Base-by-base conservation (phyloP, 495 filamentous ascomycete genomes). In the Aspergillus cristatus region DNA sequence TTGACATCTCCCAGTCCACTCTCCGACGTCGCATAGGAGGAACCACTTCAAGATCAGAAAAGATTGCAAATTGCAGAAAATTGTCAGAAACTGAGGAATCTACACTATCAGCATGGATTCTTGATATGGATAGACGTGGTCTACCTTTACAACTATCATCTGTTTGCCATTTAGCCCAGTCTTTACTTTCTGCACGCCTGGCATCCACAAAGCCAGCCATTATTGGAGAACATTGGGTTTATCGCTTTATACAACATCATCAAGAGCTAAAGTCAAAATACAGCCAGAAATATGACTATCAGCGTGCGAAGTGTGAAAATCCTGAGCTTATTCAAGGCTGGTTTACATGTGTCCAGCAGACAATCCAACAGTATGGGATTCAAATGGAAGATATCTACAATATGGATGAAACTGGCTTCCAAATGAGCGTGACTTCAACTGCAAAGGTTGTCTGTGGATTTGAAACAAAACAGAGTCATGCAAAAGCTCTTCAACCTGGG, bases 361-460 rank as follows among this genome's bases (percentile, higher is more conserved):
- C 32, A 7, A 41, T 50, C 16, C 42, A 32, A 11, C 56, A 67
- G 39, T 57, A 67, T 42, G 42, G 48, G 25, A 41, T 35, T 3
- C 32, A 43, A n/a, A 38, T 57, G 18, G 46, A 58, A 20, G 55
- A 68, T 51, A 54, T 60, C 28, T 65, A 65, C 40, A 70, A 67
- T 46, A 67, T 71, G 45, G 52, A 71, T 44, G 50, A 71, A 43
- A 62, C 54, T 40, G 48, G 58, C 37, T 54, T 67, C 51, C 13
- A 30, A n/a, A 54, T 54, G 32, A 48, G 41, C 15, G 22, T 47
- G 26, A 38, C 41, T 39, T 29, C 32, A 16, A 46, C 48, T 18
- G 41, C 18, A 32, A 55, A 41, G 20, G 51, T 55, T 29, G 38
- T 49, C 13, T 30, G 28, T 30, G 28, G 28, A 30, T n/a, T 14